A percentile compares a stretch with the other conserved stretches of the same genome.
Evolutionary conservation across 805 yeast genomes (phyloP).

Genomic region (Candida maltosa): DNA sequence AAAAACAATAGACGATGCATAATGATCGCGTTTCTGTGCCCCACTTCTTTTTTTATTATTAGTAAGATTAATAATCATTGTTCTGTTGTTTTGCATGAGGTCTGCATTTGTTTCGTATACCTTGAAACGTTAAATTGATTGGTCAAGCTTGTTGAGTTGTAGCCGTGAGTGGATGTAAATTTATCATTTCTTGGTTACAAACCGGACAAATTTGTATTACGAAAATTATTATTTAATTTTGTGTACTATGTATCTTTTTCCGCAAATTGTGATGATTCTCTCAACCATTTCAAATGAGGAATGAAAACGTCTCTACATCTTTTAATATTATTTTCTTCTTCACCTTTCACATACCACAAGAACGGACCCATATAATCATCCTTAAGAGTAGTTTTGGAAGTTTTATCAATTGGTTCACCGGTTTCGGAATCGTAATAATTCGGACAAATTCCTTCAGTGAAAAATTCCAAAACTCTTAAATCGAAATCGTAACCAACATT

Average conservation of each 20-base stretch:
- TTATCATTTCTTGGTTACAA: too few relatives aligned
- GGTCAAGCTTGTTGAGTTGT: too few relatives aligned
- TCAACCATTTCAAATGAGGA: constrained; percentile 42
- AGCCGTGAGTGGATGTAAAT: too few relatives aligned
- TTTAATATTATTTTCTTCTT: constrained; percentile 18
- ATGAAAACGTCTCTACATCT: constrained; percentile 35
- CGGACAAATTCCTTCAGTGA: constrained; percentile 37
- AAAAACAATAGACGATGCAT: too few relatives aligned
- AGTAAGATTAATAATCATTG: too few relatives aligned
- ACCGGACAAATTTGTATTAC: too few relatives aligned
- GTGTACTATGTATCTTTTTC: constrained; percentile 1
- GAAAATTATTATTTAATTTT: too few relatives aligned
- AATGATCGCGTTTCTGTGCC: too few relatives aligned
- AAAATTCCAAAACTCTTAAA: constrained; percentile 34
- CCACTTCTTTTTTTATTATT: too few relatives aligned
- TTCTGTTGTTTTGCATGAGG: too few relatives aligned
- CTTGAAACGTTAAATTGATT: too few relatives aligned
- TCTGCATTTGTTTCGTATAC: too few relatives aligned
- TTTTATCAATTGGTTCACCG: constrained; percentile 26
- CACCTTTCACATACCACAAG: constrained; percentile 22
- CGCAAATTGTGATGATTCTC: constrained; percentile 25
- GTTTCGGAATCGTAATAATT: constrained; percentile 23
- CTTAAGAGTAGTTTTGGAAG: constrained; percentile 11
- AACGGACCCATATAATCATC: constrained; percentile 33
- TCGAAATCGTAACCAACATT: constrained; percentile 43